Evolutionary conservation across 2,329 filamentous ascomycete genomes (phyloP), one percentile per base, ranked within the genome.

Genomic region (Aspergillus pseudoviridinutans): DNA sequence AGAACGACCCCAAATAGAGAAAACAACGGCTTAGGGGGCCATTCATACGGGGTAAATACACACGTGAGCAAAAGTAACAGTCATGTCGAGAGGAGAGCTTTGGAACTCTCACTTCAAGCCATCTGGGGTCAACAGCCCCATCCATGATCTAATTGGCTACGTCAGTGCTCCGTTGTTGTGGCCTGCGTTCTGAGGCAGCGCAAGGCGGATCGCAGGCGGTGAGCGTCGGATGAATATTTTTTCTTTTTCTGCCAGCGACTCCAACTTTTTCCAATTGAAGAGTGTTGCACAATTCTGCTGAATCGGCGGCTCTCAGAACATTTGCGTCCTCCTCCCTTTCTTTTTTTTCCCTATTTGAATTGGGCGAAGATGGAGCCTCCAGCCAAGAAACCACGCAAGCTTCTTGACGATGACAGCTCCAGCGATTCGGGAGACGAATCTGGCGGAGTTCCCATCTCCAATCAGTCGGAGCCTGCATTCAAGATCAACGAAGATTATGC

Each of bases 401-500:
- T 78, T 20, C 63, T 78, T 50, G 71, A 78, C 42, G 74, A 78
- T 9, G 71, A 72, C 47, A 74, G 69, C 53, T 76, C 73, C 28
- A 75, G 71, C 53, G 74, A 74, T 44, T 72, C 68, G 42, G 73
- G 71, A 27, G 69, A 70, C 54, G 74, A 74, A 53, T 72, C 72
- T 52, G 77, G 76, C 56, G 76, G 76, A 58, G 76, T 73, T 46
- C 63, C 73, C 27, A 59, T 71, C 50, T 68, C 61, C 58, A 64
- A 67, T 46, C 54, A 65, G 64, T 72, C 70, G 57, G 62, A 69
- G 17, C 64, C 72, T 41, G 73, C 74, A 29, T 83, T 97, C 72
- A 92, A 89, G 72, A 87, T 99, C 75, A 97, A 99, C 75, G 82
- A 92, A 72, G 91, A 95, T 53, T 99, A 88, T 74, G 94, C 94